Percentiles rank a stretch among this genome's conserved stretches.
These are phyloP conservation scores for Schoenoplectus triqueter DNA, from an alignment of 202 grass and related monocot genomes.

Conservation along the genomic window DNA sequence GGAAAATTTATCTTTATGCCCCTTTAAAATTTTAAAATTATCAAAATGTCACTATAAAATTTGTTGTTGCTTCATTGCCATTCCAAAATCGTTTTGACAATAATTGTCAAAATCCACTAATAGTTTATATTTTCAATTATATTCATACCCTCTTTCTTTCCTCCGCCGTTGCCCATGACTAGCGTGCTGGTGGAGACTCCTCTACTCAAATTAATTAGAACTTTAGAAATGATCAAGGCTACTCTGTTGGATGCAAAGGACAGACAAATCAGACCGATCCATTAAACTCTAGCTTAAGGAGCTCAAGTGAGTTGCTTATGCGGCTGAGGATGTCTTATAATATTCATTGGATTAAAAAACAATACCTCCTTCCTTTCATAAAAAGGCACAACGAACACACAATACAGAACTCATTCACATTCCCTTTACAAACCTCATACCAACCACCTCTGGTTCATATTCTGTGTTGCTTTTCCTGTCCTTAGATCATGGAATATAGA, in stretches of 20 bases:
- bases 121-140: neutral
- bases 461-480: neutral
- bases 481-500: constrained; percentile 36
- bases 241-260: neutral
- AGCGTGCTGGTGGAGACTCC: neutral
- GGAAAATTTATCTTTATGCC: too few species aligned
- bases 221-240: neutral
- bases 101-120: too few species aligned
- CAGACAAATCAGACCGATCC: neutral
- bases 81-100: too few species aligned
- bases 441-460: neutral
- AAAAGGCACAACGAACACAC: constrained; percentile 6
- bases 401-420: constrained; percentile 20
- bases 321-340: neutral
- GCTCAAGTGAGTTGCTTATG: constrained; percentile 2
- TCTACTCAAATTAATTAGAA: neutral
- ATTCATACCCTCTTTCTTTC: neutral
- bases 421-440: constrained; percentile 15
- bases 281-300: constrained; percentile 9
- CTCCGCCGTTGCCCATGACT: neutral
- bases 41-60: too few species aligned
- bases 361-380: neutral
- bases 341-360: neutral
- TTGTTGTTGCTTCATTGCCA: too few species aligned
- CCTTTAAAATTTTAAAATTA: too few species aligned